Evolutionary conservation across 768 basidiomycete species (phyloP).

Genomic region (Amyloporia xantha): DNA sequence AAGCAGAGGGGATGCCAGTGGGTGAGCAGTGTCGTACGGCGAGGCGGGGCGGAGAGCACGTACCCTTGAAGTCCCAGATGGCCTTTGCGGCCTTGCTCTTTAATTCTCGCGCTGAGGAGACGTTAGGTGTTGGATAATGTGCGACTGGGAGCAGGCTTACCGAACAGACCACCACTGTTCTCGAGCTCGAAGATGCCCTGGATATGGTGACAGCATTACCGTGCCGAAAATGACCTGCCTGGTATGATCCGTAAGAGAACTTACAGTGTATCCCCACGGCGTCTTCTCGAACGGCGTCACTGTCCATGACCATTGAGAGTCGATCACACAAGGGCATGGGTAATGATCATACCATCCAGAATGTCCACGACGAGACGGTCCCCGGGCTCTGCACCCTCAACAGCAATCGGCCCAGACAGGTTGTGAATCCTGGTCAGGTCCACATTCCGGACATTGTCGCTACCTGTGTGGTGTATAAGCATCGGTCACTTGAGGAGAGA

Average conservation of each 20-base stretch:
- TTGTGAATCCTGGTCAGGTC: conserved; percentile 65
- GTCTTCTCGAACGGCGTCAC: conserved; percentile 64
- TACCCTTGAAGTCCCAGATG: conserved; percentile 76
- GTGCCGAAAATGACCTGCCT: no score
- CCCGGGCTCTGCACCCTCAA: conserved; percentile 73
- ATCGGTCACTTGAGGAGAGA: background rate
- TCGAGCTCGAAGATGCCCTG: conserved; percentile 70
- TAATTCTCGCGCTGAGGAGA: conserved; percentile 49
- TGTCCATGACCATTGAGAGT: conserved; percentile 15
- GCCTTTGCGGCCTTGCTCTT: conserved; percentile 68
- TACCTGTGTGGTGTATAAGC: conserved; percentile 29
- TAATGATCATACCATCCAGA: conserved; percentile 48
- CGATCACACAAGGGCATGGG: background rate
- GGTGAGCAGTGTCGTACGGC: no score
- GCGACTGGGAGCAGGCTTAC: conserved; percentile 21
- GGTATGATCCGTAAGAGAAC: no score
- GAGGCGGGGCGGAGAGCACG: no score
- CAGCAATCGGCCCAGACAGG: conserved; percentile 67
- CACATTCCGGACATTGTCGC: conserved; percentile 62
- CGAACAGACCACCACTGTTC: conserved; percentile 69
- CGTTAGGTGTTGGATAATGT: background rate
- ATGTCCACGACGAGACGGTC: conserved; percentile 78
- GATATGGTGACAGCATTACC: background rate
- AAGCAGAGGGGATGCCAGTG: no score
- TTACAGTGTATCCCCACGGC: conserved; percentile 77